Evolutionary conservation across 768 basidiomycete species (phyloP).

Genomic region (Lactarius sanguifluus): DNA sequence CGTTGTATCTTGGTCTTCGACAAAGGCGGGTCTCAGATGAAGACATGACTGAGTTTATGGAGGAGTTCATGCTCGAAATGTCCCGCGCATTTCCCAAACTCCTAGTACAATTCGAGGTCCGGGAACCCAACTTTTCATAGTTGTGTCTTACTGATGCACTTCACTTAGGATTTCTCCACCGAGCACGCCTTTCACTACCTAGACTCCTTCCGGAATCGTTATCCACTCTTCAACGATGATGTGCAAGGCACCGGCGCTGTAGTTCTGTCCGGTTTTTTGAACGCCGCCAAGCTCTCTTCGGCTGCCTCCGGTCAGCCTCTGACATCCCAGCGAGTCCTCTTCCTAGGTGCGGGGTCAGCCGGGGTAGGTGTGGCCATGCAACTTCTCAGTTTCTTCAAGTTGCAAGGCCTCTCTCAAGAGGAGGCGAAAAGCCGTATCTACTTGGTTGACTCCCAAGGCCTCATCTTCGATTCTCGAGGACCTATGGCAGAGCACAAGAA

Average conservation of each 20-base stretch:
- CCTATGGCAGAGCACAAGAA: slow-evolving; percentile 80
- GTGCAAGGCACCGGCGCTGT: slow-evolving; percentile 75
- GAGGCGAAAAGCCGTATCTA: slow-evolving; percentile 78
- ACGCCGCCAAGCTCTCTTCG: slow-evolving; percentile 77
- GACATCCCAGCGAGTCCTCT: slow-evolving; percentile 78
- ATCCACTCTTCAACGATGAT: slow-evolving; percentile 68
- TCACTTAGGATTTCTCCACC: slow-evolving; percentile 78
- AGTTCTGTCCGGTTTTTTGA: slow-evolving; percentile 85
- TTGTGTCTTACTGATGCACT: slow-evolving; percentile 3
- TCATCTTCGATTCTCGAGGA: slow-evolving; percentile 75
- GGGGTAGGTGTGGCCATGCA: slow-evolving; percentile 93
- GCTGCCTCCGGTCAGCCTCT: slow-evolving; percentile 68
- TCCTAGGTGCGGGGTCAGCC: slow-evolving; percentile 90
- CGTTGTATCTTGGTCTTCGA: slow-evolving; percentile 84
- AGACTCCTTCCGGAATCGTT: slow-evolving; percentile 68
- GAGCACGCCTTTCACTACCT: slow-evolving; percentile 90
- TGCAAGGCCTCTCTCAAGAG: slow-evolving; percentile 72
- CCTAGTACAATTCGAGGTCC: slow-evolving; percentile 81
- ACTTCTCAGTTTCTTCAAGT: slow-evolving; percentile 83
- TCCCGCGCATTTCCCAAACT: slow-evolving; percentile 70
- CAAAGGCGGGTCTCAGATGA: slow-evolving; percentile 61
- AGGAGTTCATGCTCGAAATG: slow-evolving; percentile 90
- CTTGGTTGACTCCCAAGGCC: slow-evolving; percentile 83
- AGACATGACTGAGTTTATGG: slow-evolving; percentile 82
- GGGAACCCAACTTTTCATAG: slow-evolving; percentile 19